Evolutionary conservation across 805 yeast species (phyloP).

Genomic region (Suhomyces sp.): DNA sequence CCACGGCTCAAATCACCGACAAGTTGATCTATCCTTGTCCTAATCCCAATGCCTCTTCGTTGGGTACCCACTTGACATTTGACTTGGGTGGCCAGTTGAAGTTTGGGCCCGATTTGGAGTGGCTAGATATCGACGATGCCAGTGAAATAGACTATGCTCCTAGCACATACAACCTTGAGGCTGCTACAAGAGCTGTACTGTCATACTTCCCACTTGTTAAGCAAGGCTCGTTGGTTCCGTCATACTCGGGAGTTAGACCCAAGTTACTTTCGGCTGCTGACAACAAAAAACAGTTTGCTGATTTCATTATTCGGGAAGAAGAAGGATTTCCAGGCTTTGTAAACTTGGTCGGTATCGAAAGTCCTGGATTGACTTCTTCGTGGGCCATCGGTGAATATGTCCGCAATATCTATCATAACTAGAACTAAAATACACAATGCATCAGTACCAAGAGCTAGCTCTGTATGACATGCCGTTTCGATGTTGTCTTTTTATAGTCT

Average conservation of each 20-base stretch:
- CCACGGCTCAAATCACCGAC: conserved; percentile 22
- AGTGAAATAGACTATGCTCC: conserved; percentile 46
- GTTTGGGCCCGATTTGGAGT: conserved; percentile 89
- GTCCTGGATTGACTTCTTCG: conserved; percentile 84
- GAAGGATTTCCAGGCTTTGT: conserved; percentile 79
- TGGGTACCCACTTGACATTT: conserved; percentile 85
- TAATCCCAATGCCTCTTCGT: conserved; percentile 63
- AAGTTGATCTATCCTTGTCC: conserved; percentile 69
- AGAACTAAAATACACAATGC: neutral
- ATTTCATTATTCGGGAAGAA: conserved; percentile 71
- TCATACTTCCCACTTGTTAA: conserved; percentile 63
- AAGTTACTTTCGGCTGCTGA: conserved; percentile 52
- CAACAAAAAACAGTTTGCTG: conserved; percentile 49
- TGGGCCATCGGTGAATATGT: conserved; percentile 83
- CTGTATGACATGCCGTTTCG: no score
- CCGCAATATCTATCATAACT: conserved; percentile 22
- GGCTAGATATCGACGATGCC: conserved; percentile 49
- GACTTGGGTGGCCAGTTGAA: conserved; percentile 75
- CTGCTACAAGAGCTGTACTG: conserved; percentile 56
- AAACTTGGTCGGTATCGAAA: conserved; percentile 78
- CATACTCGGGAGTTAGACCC: conserved; percentile 84
- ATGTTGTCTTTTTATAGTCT: no score
- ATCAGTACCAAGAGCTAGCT: no score
- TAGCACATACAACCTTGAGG: conserved; percentile 44
- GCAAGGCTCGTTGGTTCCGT: conserved; percentile 51